Base-by-base conservation (phyloP, 2,329 filamentous ascomycete species). In the Trichoderma sp. region DNA sequence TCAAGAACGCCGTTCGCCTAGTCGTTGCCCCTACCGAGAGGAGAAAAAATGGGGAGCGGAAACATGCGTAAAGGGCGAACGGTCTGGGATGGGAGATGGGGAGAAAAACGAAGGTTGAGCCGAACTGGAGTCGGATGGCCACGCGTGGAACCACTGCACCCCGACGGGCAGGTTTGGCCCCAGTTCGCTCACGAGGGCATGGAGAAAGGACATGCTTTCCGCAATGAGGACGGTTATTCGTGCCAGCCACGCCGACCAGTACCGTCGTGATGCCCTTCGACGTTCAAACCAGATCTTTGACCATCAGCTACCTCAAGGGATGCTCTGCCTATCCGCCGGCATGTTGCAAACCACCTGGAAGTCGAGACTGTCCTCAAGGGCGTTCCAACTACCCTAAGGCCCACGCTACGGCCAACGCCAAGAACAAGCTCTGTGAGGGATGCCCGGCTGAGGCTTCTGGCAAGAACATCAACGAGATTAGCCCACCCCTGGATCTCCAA, bases 231-330 rank as follows among this genome's bases (percentile, higher is more conserved):
- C 76, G 90, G 92, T n/a, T 54, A 88, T 99, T 72, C 91, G 95
- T 56, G 92, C 93, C 50, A 97, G 93, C 59, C 95, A 99, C 79
- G n/a, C 92, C 95, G 9, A 97, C 99, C 72, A 94, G 98, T 79
- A 94, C 93, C 0, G 95, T 99, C 90, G 89, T 73, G 94, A 97
- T 77, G 95, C 94, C 34, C 87, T n/a, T 98, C 12, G 95, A 98
- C 73, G 93, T 98, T 71, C n/a, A n/a, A 96, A 98, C 79, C 95
- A 99, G 79, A 97, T 98, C 72, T 99, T 99, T 76, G 95, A 99
- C 78, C 88, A 98, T 99, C 80, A 96, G 92, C 80, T 99, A 98
- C 77, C 85, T 96, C 70, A 98, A 99, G 83, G 95, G 95, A 39
- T 97, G 93, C 81, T 97, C 94, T 2, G 92, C n/a, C 95, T 69